Base-by-base conservation (phyloP, 2,329 filamentous ascomycete genomes). In the Aspergillus chevalieri region DNA sequence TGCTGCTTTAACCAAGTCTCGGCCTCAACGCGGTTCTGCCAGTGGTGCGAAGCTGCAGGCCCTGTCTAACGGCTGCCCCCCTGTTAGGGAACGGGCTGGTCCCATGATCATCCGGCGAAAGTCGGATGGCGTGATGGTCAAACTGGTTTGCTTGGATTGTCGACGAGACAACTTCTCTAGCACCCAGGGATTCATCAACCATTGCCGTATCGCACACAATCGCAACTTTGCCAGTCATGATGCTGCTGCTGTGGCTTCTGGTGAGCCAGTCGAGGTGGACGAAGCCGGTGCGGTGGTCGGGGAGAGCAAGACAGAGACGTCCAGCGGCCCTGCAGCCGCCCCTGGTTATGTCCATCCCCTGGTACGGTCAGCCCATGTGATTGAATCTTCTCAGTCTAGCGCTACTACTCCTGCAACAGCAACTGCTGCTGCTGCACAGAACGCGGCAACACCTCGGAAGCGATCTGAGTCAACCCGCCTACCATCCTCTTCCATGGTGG, bases 181-280 rank as follows among this genome's bases (percentile, higher is more conserved):
- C 73, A 94, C 91, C 0, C 93, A 97, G 69, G 93, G 93, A n/a
- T 97, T 97, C 72, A 93, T 98, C 74, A 98, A 98, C 65, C 93
- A 98, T 66, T 97, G 92, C 67, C 89, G 93, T 50, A 97, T 98
- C 61, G 90, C 91, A 22, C 93, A 98, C 72, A 87, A 86, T 65
- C 81, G 89, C 51, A 90, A 94, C 56, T 97, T 91, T 76, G 92
- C 95, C 72, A 96, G 89, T 60, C 93, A 98, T 64, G 92, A 97
- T 68, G 89, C 91, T 63, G 93, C 93, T 54, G 93, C 92, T 30
- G 79, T 91, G 49, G 86, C 87, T 52, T 94, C 89, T 59, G 93
- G 93, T 47, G 85, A 91, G 57, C 83, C 86, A 10, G 82, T 95
- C 51, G 87, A 95, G 59, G 75, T 81, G 54, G 80, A 86, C 55